These are phyloP conservation scores for Aspergillus bombycis DNA, from an alignment of 2,329 filamentous ascomycete species.

Conservation along the genomic window DNA sequence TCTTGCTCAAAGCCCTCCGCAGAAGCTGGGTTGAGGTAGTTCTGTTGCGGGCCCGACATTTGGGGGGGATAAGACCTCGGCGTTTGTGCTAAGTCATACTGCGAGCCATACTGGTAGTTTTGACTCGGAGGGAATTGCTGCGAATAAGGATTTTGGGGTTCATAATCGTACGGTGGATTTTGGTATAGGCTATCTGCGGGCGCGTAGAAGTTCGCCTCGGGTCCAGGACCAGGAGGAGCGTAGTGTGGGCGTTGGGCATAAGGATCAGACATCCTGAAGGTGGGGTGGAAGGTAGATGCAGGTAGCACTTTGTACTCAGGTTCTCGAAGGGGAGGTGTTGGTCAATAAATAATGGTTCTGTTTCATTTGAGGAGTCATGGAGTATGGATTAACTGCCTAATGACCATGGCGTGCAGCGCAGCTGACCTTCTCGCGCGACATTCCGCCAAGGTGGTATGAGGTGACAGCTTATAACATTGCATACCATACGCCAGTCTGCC, in stretches of 20 bases:
- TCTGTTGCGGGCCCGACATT: neutral
- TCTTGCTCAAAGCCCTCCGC: neutral
- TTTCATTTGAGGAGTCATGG: neutral
- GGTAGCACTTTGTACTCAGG: neutral
- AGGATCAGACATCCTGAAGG: constrained; percentile 52
- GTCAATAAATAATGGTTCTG: neutral
- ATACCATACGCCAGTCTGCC: neutral
- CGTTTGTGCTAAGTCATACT: constrained; percentile 15
- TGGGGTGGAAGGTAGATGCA: constrained; percentile 12
- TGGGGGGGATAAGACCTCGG: constrained; percentile 16
- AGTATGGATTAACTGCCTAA: neutral
- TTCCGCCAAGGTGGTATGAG: neutral
- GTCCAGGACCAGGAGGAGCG: constrained; percentile 27
- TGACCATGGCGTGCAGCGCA: neutral
- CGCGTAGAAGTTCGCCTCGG: constrained; percentile 24
- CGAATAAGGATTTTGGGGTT: constrained; percentile 18
- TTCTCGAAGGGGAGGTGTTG: neutral
- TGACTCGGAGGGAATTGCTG: constrained; percentile 16
- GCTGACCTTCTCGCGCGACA: constrained; percentile 4
- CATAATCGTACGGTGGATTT: constrained; percentile 31
- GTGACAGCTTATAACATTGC: neutral
- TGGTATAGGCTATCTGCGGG: constrained; percentile 30
- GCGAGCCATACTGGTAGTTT: constrained; percentile 11
- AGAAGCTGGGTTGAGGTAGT: constrained; percentile 10
- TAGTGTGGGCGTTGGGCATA: constrained; percentile 48